phyloP scores from a whole-genome alignment of 179 eudicot genomes.

The Actinidia arguta region DNA sequence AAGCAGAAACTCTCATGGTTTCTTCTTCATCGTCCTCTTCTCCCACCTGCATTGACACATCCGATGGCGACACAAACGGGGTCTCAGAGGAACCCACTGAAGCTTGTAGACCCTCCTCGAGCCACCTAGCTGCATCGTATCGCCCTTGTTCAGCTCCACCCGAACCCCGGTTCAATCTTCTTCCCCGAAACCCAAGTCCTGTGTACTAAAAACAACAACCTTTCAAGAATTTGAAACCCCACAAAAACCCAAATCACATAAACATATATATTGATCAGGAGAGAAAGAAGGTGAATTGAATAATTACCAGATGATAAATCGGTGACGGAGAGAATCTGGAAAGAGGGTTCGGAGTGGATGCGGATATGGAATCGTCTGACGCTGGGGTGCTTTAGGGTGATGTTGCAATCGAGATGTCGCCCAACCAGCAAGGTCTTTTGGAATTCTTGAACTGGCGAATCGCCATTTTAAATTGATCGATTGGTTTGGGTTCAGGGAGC shows the following conservation, averaged over 20 bases:
- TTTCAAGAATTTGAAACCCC: slow-evolving; percentile 14
- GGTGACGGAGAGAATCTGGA: slow-evolving; percentile 47
- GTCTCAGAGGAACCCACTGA: slow-evolving; percentile 77
- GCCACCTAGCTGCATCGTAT: slow-evolving; percentile 69
- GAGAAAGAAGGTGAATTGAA: neutral
- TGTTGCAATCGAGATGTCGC: slow-evolving; percentile 84
- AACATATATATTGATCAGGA: neutral
- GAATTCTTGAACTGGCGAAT: slow-evolving; percentile 28
- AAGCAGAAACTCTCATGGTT: neutral
- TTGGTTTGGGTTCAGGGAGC: slow-evolving; percentile 8
- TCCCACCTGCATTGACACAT: slow-evolving; percentile 36
- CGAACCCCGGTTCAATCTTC: slow-evolving; percentile 69
- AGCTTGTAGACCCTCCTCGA: slow-evolving; percentile 86
- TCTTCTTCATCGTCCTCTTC: slow-evolving; percentile 32
- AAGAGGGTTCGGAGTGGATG: slow-evolving; percentile 61
- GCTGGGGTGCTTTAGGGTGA: slow-evolving; percentile 88
- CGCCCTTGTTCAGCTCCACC: slow-evolving; percentile 65
- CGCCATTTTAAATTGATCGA: neutral
- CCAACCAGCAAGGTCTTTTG: slow-evolving; percentile 71
- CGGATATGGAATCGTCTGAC: slow-evolving; percentile 91
- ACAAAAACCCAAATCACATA: neutral
- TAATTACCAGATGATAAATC: slow-evolving; percentile 74
- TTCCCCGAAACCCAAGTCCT: slow-evolving; percentile 87
- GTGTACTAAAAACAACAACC: slow-evolving; percentile 63
- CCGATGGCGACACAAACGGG: slow-evolving; percentile 70